phyloP scores from a whole-genome alignment of 305 asterid genomes.

The Salvia sclarea region DNA sequence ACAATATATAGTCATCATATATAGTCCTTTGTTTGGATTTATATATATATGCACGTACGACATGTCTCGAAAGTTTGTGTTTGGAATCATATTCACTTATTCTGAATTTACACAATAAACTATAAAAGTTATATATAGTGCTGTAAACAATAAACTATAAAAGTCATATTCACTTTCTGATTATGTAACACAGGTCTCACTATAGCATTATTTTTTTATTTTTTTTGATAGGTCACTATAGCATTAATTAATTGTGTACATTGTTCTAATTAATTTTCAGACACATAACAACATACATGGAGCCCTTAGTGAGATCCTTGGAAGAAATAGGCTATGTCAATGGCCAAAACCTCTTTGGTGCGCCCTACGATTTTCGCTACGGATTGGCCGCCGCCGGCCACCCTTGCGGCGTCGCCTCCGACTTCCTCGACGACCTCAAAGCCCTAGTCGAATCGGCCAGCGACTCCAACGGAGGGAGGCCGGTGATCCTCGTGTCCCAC shows the following conservation, averaged over 20 bases:
- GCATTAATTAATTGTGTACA: neutral
- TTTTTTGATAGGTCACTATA: too few species aligned
- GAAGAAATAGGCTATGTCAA: conserved; percentile 61
- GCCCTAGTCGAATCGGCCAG: conserved; percentile 57
- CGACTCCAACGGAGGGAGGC: conserved; percentile 50
- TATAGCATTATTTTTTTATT: too few species aligned
- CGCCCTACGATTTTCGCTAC: conserved; percentile 87
- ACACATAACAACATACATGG: conserved; percentile 67
- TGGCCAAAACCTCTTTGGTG: conserved; percentile 71
- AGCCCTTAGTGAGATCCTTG: conserved; percentile 55
- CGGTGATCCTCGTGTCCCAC: conserved; percentile 71
- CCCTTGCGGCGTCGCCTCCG: conserved; percentile 53
- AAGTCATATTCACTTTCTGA: too few species aligned
- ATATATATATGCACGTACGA: too few species aligned
- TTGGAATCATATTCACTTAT: too few species aligned
- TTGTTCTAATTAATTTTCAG: conserved; percentile 46
- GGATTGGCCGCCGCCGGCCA: conserved; percentile 72
- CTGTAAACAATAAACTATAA: too few species aligned
- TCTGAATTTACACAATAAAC: too few species aligned
- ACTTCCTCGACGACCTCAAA: conserved; percentile 55
- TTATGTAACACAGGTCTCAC: too few species aligned
- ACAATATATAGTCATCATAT: too few species aligned
- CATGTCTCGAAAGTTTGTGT: too few species aligned
- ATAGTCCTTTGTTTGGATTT: too few species aligned
- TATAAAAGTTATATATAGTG: too few species aligned